Conservation (phyloP, 2,329 filamentous ascomycete genomes). For the Lachnellula hyalina region DNA sequence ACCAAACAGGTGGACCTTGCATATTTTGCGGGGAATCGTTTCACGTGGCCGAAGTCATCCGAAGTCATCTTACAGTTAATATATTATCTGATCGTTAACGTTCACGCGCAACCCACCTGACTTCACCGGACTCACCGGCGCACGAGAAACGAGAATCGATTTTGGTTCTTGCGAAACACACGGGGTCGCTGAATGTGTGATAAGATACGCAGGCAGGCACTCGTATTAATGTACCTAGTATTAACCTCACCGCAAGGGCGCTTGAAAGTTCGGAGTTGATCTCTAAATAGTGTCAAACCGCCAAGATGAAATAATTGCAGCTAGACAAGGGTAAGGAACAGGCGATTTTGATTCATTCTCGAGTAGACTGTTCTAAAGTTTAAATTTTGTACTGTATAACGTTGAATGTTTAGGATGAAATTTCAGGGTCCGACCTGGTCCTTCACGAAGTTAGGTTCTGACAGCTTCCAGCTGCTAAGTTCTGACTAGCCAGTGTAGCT, state of each 20-base stretch:
- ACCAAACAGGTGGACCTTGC: background rate
- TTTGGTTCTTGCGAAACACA: background rate
- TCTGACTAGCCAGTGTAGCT: too few relatives aligned
- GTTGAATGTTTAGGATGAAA: background rate
- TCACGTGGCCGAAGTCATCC: background rate
- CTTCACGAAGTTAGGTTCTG: background rate
- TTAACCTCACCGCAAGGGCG: background rate
- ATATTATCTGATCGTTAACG: background rate
- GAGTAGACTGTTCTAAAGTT: background rate
- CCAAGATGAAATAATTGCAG: too few relatives aligned
- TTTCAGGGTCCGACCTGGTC: background rate
- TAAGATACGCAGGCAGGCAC: background rate
- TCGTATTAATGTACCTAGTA: background rate
- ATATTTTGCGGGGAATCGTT: background rate
- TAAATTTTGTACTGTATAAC: background rate
- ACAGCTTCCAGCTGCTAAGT: background rate
- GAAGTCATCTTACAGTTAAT: background rate
- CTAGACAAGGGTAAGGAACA: background rate
- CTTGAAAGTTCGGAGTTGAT: background rate
- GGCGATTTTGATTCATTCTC: background rate
- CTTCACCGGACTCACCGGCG: background rate
- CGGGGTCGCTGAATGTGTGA: background rate
- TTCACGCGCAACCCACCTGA: background rate
- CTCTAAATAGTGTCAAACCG: too few relatives aligned
- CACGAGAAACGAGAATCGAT: background rate